Conservation (phyloP, 129 eudicot genomes). For the Cynara cardunculus region DNA sequence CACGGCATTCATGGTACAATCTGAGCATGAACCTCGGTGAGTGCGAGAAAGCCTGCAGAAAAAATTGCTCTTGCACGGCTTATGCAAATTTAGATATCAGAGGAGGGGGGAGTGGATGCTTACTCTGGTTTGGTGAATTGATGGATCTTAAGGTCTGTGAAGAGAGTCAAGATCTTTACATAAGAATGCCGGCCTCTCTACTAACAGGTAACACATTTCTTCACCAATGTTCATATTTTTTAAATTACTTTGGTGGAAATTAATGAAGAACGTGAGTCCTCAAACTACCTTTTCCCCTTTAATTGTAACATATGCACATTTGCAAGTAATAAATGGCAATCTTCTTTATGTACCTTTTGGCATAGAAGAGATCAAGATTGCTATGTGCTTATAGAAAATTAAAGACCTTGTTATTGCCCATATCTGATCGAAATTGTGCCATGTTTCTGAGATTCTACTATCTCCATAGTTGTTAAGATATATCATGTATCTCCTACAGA, state of each 20-base stretch:
- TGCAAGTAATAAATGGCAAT: neutral
- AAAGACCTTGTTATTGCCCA: neutral
- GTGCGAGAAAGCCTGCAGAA: slow-evolving; percentile 29
- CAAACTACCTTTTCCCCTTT: neutral
- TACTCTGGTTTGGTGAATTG: slow-evolving; percentile 41
- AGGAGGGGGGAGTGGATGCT: slow-evolving; percentile 39
- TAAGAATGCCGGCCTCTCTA: slow-evolving; percentile 16
- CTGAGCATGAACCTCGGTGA: neutral
- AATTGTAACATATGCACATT: neutral
- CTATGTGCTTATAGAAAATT: neutral
- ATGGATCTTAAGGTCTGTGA: slow-evolving; percentile 16
- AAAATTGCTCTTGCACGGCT: slow-evolving; percentile 41
- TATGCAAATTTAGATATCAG: slow-evolving; percentile 26
- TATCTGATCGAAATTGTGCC: neutral
- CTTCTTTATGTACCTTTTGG: neutral
- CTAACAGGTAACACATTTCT: neutral
- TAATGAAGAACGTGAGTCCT: neutral
- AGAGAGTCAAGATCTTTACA: slow-evolving; percentile 15
- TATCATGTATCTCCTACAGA: no score
- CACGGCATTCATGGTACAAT: slow-evolving; percentile 16
- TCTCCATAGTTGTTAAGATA: no score
- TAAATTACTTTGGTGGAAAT: neutral
- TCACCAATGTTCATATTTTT: neutral
- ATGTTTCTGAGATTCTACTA: no score
- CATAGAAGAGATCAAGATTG: neutral